A percentile compares a stretch with the other conserved stretches of the same genome.
Evolutionary conservation across 192 early-diverging fungal genomes (phyloP).

Genomic region (Backusella macrospora): DNA sequence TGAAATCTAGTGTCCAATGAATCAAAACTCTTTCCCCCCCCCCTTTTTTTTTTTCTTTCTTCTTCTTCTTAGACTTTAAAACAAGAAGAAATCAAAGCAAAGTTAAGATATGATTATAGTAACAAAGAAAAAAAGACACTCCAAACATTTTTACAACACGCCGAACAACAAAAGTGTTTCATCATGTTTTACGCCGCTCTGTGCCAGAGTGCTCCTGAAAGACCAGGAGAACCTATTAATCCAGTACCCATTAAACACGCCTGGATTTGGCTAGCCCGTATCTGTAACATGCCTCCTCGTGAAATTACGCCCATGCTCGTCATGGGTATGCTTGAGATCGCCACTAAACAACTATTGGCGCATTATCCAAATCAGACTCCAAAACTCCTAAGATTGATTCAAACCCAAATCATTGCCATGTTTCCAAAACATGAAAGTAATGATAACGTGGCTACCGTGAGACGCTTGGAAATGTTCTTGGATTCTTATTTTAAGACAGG

Average conservation of each 20-base stretch:
- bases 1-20: no score
- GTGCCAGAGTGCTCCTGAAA: conserved; percentile 51
- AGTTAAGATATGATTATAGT: conserved; percentile 44
- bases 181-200: conserved; percentile 73
- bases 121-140: conserved; percentile 39
- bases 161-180: conserved; percentile 65
- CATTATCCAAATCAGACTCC: conserved; percentile 47
- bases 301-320: conserved; percentile 68
- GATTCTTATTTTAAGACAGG: conserved; percentile 37
- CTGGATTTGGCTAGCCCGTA: conserved; percentile 76
- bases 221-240: conserved; percentile 42
- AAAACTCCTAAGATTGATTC: conserved; percentile 49
- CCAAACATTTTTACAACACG: conserved; percentile 66
- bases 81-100: conserved; percentile 33
- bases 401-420: background rate
- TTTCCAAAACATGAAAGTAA: background rate
- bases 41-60: no score
- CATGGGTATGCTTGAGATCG: conserved; percentile 60
- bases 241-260: conserved; percentile 57
- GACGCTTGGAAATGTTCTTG: conserved; percentile 47
- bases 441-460: conserved; percentile 39
- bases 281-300: conserved; percentile 67
- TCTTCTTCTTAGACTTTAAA: conserved; percentile 43
- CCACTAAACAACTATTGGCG: conserved; percentile 36
- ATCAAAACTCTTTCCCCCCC: no score